Evolutionary conservation across 164 flowering plant species (phyloP).

Genomic region (Paratinospora sagittata): DNA sequence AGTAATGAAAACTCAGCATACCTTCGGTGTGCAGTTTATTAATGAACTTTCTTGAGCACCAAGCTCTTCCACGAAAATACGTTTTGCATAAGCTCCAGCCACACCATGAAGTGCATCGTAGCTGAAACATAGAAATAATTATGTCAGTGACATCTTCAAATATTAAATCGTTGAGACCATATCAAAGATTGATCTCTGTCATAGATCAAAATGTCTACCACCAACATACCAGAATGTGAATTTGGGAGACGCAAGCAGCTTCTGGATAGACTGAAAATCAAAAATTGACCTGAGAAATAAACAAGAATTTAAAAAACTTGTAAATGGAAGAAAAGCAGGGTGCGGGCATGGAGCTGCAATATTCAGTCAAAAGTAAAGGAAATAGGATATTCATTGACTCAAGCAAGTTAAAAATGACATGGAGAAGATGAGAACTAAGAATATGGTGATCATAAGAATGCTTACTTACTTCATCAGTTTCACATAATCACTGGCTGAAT

Average conservation of each 20-base stretch:
- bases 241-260: slow-evolving; percentile 77
- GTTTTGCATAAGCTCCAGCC: slow-evolving; percentile 89
- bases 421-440: slow-evolving; percentile 1
- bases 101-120: slow-evolving; percentile 98
- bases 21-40: slow-evolving; percentile 89
- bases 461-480: slow-evolving; percentile 85
- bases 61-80: slow-evolving; percentile 95
- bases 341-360: not conserved
- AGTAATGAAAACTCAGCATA: slow-evolving; percentile 11
- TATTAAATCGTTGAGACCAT: not conserved
- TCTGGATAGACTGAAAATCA: slow-evolving; percentile 74
- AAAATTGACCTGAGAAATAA: slow-evolving; percentile 67
- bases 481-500: slow-evolving; percentile 85
- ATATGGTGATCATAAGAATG: not conserved
- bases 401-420: not conserved
- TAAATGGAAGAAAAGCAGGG: not conserved
- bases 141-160: not conserved
- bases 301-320: slow-evolving; percentile 2
- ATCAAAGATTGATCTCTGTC: not conserved
- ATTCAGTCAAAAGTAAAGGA: not conserved
- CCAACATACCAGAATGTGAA: slow-evolving; percentile 79
- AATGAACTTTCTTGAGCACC: slow-evolving; percentile 80
- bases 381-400: not conserved
- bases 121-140: slow-evolving; percentile 28
- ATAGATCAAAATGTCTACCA: not conserved